Evolutionary conservation across 2,329 filamentous ascomycete species (phyloP), one percentile per base, ranked within the genome.

Genomic region (Penicillium sumatraense): DNA sequence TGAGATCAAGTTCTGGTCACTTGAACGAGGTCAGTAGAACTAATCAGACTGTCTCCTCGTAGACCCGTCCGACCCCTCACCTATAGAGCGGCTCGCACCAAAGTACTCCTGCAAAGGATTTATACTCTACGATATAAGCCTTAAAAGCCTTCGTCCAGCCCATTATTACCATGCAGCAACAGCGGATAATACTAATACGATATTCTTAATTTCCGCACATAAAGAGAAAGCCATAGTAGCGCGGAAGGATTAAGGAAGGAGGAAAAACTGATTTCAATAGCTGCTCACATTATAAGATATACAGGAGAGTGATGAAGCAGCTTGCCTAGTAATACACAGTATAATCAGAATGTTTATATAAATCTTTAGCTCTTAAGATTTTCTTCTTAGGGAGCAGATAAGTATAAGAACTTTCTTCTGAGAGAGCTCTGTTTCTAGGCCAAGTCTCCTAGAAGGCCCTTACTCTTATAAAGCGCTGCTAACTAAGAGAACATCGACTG

Each of bases 31-130:
- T 38, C 9, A 38, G 35, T 38, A 16, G 35, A 38, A 38, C 11
- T 16, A 38, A 13, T 31, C 24, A 31, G 31, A 49, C 21, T 26
- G 42, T 53, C 50, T 53, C 21, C 42, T 46, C 14, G 16, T 47
- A 26, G 33, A 53, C 41, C 42, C 20, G 13, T 53, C 31, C 4
- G 31, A 53, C n/a, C 50, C 31, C 20, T 53, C 42, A 38, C 42
- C 38, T 5, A 10, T 53, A 9, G 41, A 53, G 21, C 27, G 41
- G 18, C 16, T 53, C 16, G 31, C 40, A 40, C 40, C 23, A 48
- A 53, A 53, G 42, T 53, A 53, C 36, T 27, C 31, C 2, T 40
- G 42, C 5, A 47, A 53, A 53, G 23, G 27, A 16, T 40, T 47
- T 53, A 21, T 21, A 40, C 41, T 47, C 10, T 53, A 47, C 42